phyloP scores from a whole-genome alignment of 805 yeast species.

The Sungouiella thailandica region DNA sequence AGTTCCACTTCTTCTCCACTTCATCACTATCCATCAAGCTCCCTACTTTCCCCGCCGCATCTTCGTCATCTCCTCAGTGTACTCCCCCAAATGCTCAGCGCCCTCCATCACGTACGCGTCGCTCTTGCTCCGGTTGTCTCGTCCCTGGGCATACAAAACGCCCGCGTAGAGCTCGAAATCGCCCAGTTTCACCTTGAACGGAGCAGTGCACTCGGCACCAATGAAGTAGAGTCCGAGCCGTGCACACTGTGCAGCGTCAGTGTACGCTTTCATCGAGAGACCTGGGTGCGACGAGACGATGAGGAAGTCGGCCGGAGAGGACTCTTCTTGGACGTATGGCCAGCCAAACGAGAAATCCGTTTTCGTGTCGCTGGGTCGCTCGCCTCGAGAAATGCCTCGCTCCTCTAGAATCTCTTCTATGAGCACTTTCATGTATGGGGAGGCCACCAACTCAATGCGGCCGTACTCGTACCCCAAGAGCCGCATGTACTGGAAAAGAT shows the following conservation, averaged over 20 bases:
- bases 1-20: conserved; percentile 1
- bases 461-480: conserved; percentile 36
- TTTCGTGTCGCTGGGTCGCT: conserved; percentile 3
- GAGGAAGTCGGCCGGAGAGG: conserved; percentile 5
- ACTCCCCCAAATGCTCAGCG: conserved; percentile 18
- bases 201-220: conserved; percentile 4
- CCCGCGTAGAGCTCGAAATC: conserved; percentile 3
- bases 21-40: no score
- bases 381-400: conserved; percentile 16
- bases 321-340: conserved; percentile 4
- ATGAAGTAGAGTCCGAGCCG: conserved; percentile 6
- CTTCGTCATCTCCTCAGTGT: conserved; percentile 17
- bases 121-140: conserved; percentile 11
- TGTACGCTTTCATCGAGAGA: conserved; percentile 2
- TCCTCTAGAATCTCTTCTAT: conserved; percentile 35
- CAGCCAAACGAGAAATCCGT: conserved; percentile 3
- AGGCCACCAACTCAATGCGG: conserved; percentile 38
- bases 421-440: conserved; percentile 36
- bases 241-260: conserved; percentile 1
- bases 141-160: conserved; percentile 1
- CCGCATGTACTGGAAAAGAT: conserved; percentile 43
- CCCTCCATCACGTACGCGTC: conserved; percentile 12
- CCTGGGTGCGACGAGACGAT: conserved; percentile 9
- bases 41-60: conserved; percentile 4
- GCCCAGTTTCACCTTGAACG: conserved; percentile 6